Conservation (phyloP, 176 grass and related monocot genomes). For the Thinopyrum elongatum region DNA sequence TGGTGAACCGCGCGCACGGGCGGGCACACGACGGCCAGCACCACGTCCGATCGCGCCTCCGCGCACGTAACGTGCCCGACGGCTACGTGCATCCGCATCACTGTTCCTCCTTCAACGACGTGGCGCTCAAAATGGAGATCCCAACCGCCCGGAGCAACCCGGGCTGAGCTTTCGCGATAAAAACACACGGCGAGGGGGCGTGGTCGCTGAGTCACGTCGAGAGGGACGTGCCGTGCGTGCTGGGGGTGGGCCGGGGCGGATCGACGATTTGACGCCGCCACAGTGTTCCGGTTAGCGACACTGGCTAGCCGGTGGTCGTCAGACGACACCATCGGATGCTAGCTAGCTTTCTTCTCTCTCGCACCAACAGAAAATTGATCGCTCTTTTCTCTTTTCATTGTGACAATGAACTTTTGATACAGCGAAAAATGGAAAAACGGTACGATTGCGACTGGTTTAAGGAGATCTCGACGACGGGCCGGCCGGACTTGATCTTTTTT, state of each 20-base stretch:
- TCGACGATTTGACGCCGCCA: not conserved
- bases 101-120: not conserved
- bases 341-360: no score
- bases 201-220: not conserved
- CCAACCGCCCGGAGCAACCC: not conserved
- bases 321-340: not conserved
- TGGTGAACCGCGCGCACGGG: not conserved
- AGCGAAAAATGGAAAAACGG: not conserved
- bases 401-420: not conserved
- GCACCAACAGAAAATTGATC: no score
- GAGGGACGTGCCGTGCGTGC: not conserved
- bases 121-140: slow-evolving; percentile 21
- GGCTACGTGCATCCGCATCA: slow-evolving; percentile 20
- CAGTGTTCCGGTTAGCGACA: not conserved
- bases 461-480: not conserved
- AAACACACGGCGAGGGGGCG: not conserved
- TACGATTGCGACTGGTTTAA: not conserved
- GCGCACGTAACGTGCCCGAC: not conserved
- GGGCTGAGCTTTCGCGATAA: not conserved
- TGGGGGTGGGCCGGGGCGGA: not conserved
- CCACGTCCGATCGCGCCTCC: not conserved
- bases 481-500: not conserved
- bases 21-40: not conserved
- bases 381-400: not conserved
- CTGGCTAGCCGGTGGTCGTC: not conserved